Conservation (phyloP, 2,329 filamentous ascomycete species). For the Xylaria sp. region DNA sequence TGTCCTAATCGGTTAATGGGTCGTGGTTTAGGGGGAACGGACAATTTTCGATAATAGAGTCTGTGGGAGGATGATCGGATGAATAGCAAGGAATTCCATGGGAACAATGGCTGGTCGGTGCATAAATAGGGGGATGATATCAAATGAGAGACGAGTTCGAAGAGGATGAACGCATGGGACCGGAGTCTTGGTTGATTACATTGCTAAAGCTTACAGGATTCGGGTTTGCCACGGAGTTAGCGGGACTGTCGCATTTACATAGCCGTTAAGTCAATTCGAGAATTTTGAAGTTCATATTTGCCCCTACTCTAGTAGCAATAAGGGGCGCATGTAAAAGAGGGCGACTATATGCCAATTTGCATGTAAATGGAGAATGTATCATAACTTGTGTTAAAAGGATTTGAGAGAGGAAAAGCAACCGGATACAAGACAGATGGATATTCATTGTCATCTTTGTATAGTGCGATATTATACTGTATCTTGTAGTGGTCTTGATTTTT, state of each 20-base stretch:
- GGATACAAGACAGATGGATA: too few species aligned
- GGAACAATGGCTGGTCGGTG: not conserved
- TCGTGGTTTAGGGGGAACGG: not conserved
- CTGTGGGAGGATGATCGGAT: not conserved
- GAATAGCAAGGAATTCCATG: not conserved
- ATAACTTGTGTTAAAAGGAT: too few species aligned
- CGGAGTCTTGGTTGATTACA: slow-evolving; percentile 30
- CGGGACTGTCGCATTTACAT: slow-evolving; percentile 24
- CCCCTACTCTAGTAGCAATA: too few species aligned
- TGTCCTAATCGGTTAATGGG: not conserved
- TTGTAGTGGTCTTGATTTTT: too few species aligned
- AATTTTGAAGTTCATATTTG: not conserved
- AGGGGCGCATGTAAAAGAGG: too few species aligned
- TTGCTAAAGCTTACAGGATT: not conserved
- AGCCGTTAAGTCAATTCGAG: slow-evolving; percentile 4
- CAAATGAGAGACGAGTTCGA: not conserved
- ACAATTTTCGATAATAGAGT: not conserved
- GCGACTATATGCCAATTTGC: too few species aligned
- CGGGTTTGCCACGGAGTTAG: not conserved
- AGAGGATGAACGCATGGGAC: slow-evolving; percentile 20
- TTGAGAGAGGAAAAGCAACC: too few species aligned
- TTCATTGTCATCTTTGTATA: too few species aligned
- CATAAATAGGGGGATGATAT: slow-evolving; percentile 24
- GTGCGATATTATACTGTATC: too few species aligned
- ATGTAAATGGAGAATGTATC: too few species aligned